phyloP scores from a whole-genome alignment of 2,329 filamentous ascomycete species.

The Aureobasidium sp. region DNA sequence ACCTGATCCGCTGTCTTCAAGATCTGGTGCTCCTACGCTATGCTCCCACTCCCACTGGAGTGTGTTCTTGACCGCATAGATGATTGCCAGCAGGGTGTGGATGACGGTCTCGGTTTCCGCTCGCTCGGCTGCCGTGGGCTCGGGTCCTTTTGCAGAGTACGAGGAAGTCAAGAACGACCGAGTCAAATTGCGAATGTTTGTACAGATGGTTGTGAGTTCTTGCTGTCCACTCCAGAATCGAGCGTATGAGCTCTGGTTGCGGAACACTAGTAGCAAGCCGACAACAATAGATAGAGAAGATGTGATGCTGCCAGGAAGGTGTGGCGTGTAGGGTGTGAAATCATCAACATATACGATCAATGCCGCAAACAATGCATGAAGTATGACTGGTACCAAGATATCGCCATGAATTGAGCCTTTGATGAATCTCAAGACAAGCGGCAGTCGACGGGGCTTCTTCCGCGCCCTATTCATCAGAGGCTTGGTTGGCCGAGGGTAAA shows the following conservation, averaged over 20 bases:
- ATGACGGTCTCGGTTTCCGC: constrained; percentile 54
- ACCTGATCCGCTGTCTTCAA: constrained; percentile 8
- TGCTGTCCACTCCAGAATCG: constrained; percentile 50
- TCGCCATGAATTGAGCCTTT: constrained; percentile 57
- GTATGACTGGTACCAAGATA: constrained; percentile 49
- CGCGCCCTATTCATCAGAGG: constrained; percentile 8
- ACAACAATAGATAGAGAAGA: constrained; percentile 59
- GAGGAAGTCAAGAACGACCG: constrained; percentile 49
- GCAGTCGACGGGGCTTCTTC: constrained; percentile 48
- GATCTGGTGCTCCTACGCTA: constrained; percentile 30
- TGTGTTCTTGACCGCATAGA: constrained; percentile 59
- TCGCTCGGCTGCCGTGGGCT: constrained; percentile 38
- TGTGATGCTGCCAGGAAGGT: constrained; percentile 53
- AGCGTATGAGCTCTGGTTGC: constrained; percentile 58
- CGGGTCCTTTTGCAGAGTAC: constrained; percentile 23
- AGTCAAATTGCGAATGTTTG: constrained; percentile 53
- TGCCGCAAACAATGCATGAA: constrained; percentile 53
- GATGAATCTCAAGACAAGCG: constrained; percentile 56
- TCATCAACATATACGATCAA: constrained; percentile 53
- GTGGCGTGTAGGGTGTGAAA: constrained; percentile 33
- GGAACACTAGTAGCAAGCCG: constrained; percentile 61
- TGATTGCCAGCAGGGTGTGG: constrained; percentile 52
- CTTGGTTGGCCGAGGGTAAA: neutral
- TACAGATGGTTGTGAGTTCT: constrained; percentile 50
- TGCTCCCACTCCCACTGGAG: constrained; percentile 52